Evolutionary conservation across 148 eudicot genomes (phyloP), one percentile per base, ranked within the genome.

Genomic region (Gaultheria prostrata): DNA sequence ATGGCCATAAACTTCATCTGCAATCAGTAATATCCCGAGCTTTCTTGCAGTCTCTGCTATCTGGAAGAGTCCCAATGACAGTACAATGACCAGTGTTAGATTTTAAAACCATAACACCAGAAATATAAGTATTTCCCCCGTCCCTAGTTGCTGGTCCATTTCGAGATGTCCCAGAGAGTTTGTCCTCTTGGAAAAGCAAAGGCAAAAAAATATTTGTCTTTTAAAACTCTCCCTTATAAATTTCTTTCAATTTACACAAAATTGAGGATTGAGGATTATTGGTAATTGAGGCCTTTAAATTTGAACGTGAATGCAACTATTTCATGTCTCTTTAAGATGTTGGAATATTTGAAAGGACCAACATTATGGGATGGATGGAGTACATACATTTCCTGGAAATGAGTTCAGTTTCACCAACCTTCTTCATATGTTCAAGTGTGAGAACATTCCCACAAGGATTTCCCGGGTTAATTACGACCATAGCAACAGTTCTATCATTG

Each of bases 381-480:
- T 15, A 32, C 43, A 20, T 39, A 39, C 14, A 73, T 43, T 20
- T 43, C 54, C 3, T 67, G 5, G 8, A 48, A 67, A 45, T 4
- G 9, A 24, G 43, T 26, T 46, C 48, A 24, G 56, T 26, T 46
- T 65, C 72, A 81, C 61, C 57, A 79, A 92, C 98, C 98, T 92
- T 85, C 49, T 91, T 73, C 80, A 93, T 77, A 82, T 93, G 96
- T 17, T 90, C 81, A 73, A 80, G 72, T 7, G 92, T 83, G 83
- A 87, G 92, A 45, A 94, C 98, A 89, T 86, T 93, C 14, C 98
- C 98, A 86, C 94, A 92, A 1, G 98, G 98, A 87, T 94, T 94
- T 11, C 96, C 98, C 20, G 98, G 98, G 86, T 93, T 94, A 35
- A 93, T 86, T 61, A 94, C 80, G 75, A 90, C 92, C 84, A 94